Percentiles rank a stretch among this genome's conserved stretches.
phyloP scores from a whole-genome alignment of 2,329 filamentous ascomycete species.

The Aspergillus quadricinctus region DNA sequence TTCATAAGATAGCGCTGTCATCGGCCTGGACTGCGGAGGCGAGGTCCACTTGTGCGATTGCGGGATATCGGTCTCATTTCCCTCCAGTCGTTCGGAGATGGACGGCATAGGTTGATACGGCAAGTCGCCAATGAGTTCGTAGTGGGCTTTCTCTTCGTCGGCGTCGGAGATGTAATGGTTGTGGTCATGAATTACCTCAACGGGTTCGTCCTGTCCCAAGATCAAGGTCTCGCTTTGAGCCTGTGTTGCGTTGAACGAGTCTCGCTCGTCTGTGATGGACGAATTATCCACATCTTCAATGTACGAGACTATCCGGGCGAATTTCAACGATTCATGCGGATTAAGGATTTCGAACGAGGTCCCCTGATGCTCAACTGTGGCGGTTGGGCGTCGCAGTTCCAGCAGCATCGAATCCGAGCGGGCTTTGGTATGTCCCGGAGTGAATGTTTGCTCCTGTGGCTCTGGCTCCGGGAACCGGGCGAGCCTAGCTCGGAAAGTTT shows the following conservation, averaged over 20 bases:
- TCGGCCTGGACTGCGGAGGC: constrained; percentile 11
- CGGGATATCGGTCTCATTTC: constrained; percentile 12
- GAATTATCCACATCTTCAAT: constrained; percentile 32
- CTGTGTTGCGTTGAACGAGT: constrained; percentile 17
- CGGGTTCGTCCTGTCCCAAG: neutral
- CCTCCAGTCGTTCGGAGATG: constrained; percentile 22
- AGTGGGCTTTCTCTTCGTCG: constrained; percentile 13
- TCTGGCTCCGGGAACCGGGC: constrained; percentile 18
- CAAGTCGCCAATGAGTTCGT: constrained; percentile 19
- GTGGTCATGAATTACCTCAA: neutral
- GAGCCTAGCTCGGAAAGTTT: constrained; percentile 30
- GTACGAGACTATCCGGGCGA: constrained; percentile 33
- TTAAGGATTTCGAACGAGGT: constrained; percentile 37
- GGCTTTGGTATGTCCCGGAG: constrained; percentile 15
- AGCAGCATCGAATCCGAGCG: constrained; percentile 27
- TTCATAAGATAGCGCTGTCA: constrained; percentile 18
- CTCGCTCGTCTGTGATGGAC: constrained; percentile 18
- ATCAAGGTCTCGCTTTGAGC: constrained; percentile 11
- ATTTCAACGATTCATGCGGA: constrained; percentile 31
- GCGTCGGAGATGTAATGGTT: constrained; percentile 3
- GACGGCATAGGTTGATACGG: constrained; percentile 22
- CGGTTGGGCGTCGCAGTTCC: constrained; percentile 18
- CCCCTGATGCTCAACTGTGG: constrained; percentile 32
- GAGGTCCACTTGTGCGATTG: constrained; percentile 5
- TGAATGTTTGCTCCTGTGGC: constrained; percentile 14